Base-by-base conservation (phyloP, 192 early-diverging fungal genomes). In the Podila clonocystis region DNA sequence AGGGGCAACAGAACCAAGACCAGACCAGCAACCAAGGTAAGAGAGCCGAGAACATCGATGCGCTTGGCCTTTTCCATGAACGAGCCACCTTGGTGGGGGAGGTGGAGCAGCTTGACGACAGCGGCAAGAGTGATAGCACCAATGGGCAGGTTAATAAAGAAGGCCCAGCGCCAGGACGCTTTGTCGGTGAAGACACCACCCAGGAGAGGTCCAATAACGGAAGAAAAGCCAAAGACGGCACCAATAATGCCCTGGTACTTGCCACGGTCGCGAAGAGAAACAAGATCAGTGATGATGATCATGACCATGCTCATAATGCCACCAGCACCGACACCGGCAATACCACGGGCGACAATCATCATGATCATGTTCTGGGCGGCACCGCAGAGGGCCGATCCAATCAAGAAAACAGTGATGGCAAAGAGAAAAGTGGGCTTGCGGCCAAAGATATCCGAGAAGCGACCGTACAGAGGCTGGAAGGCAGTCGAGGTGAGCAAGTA, bases 391-490 rank as follows among this genome's bases (percentile, higher is more conserved):
- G 86, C 72, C 24, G 89, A 91, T 45, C 94, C 94, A 29, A 90
- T 29, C 70, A 89, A 83, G 68, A 95, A 95, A 60, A 92, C 74
- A 7, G 65, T 45, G 63, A 94, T 82, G 22, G 91, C 89, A 62
- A 88, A 74, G 24, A 96, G 48, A 63, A 93, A 90, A 12, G 83
- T 75, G 22, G 82, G 33, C 67, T 92, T 94, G 64, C 94, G 88
- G 22, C 94, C 94, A 85, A 93, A 93, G 62, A 94, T 93, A 72
- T 95, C 93, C 49, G 87, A 79, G 48, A 93, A 75, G 55, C 91
- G 90, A 34, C 94, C 93, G 83, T 91, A 94, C 62, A 94, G 71
- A 28, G 94, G 93, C 63, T 91, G 87, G 63, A 94, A 85, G 9
- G 94, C 89, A 9, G 93, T 93, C n/a, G 87, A 66, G 13, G 90